These are phyloP conservation scores for Trichosporon sp. DNA, from an alignment of 1,284 basidiomycete genomes.

Conservation along the genomic window DNA sequence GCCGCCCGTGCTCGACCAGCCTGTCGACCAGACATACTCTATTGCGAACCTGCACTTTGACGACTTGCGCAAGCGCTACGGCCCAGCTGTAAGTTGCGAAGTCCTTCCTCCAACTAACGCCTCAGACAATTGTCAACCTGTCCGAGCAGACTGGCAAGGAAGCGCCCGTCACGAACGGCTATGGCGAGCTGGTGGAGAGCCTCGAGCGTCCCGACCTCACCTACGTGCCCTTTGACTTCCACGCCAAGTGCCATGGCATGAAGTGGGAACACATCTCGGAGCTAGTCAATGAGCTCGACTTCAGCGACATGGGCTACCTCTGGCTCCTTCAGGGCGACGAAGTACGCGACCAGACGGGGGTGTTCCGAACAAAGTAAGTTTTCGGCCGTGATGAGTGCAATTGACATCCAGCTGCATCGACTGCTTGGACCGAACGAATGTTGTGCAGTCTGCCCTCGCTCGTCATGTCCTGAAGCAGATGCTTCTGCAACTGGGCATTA, in stretches of 20 bases:
- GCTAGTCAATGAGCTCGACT: slow-evolving; percentile 72
- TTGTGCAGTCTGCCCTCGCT: slow-evolving; percentile 86
- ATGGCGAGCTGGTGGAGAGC: slow-evolving; percentile 68
- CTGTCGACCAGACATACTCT: slow-evolving; percentile 70
- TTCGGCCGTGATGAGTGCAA: neutral
- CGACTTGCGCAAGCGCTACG: slow-evolving; percentile 70
- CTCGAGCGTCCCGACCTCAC: slow-evolving; percentile 65
- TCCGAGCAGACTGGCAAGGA: slow-evolving; percentile 91
- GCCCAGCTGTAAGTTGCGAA: slow-evolving; percentile 65
- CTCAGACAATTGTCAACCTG: slow-evolving; percentile 78
- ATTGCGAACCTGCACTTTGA: slow-evolving; percentile 76
- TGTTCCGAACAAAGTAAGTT: slow-evolving; percentile 65
- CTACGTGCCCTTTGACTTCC: slow-evolving; percentile 80
- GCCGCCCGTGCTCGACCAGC: slow-evolving; percentile 77
- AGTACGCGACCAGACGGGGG: slow-evolving; percentile 78
- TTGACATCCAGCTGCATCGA: slow-evolving; percentile 80
- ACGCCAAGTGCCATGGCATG: slow-evolving; percentile 67
- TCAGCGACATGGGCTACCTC: slow-evolving; percentile 80
- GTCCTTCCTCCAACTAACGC: slow-evolving; percentile 23
- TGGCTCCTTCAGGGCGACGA: slow-evolving; percentile 76
- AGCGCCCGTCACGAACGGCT: slow-evolving; percentile 74
- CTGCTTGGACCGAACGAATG: slow-evolving; percentile 86
- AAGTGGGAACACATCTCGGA: slow-evolving; percentile 84
- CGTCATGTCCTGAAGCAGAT: slow-evolving; percentile 78
- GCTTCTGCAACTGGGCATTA: slow-evolving; percentile 69